Evolutionary conservation across 1,139 yeast genomes (phyloP).

Genomic region (Saccharomycopsis hybrid): DNA sequence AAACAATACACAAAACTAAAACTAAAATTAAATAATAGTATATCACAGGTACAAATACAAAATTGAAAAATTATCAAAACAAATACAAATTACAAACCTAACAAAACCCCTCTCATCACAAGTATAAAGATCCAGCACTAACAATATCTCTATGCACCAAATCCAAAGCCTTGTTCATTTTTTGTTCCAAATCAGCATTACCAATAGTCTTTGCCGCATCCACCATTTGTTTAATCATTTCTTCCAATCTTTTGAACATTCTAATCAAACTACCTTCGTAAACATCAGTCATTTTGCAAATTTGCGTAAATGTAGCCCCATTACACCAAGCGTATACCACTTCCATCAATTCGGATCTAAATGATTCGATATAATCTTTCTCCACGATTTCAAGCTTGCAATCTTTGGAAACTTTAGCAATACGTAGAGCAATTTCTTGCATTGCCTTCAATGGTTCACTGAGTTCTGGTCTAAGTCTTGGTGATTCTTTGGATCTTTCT

Average conservation of each 20-base stretch:
- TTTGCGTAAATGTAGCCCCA: slow-evolving; percentile 92
- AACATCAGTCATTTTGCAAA: slow-evolving; percentile 97
- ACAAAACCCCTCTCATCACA: slow-evolving; percentile 25
- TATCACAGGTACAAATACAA: neutral
- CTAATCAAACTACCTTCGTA: slow-evolving; percentile 95
- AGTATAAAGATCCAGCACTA: slow-evolving; percentile 88
- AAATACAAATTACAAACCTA: no score
- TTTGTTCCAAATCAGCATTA: slow-evolving; percentile 73
- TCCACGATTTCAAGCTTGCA: slow-evolving; percentile 85
- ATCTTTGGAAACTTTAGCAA: slow-evolving; percentile 84
- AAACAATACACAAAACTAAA: no score
- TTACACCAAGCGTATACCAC: slow-evolving; percentile 96
- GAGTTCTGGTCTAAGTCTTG: slow-evolving; percentile 78
- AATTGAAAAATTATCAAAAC: neutral
- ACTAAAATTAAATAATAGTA: neutral
- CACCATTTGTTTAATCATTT: slow-evolving; percentile 81
- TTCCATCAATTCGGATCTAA: slow-evolving; percentile 92
- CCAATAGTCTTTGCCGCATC: slow-evolving; percentile 93
- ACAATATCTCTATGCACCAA: slow-evolving; percentile 94
- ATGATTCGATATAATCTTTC: slow-evolving; percentile 85
- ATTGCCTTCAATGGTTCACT: slow-evolving; percentile 82
- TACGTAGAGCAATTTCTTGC: slow-evolving; percentile 84
- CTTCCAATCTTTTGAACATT: slow-evolving; percentile 90
- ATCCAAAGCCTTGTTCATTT: slow-evolving; percentile 81
- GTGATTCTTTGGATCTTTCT: slow-evolving; percentile 86